phyloP scores from a whole-genome alignment of 2,329 filamentous ascomycete species.

The Sphaerulina populicola region DNA sequence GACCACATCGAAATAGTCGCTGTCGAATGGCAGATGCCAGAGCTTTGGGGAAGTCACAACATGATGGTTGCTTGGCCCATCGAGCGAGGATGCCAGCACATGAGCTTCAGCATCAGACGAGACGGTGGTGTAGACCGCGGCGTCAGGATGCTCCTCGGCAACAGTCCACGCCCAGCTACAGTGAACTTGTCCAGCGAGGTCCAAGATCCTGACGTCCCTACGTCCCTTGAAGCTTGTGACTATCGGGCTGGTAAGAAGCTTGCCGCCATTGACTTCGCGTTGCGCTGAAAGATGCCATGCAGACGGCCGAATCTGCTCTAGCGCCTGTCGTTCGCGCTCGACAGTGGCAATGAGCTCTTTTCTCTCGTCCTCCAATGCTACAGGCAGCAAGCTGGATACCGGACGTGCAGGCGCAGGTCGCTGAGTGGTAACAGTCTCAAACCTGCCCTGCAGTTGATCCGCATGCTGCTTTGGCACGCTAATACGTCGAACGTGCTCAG shows the following conservation, averaged over 20 bases:
- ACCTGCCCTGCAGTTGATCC: conserved; percentile 76
- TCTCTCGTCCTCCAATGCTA: conserved; percentile 32
- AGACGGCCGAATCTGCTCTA: conserved; percentile 56
- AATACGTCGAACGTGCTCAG: conserved; percentile 72
- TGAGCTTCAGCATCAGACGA: conserved; percentile 32
- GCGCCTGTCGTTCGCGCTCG: conserved; percentile 74
- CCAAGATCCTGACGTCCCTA: conserved; percentile 60
- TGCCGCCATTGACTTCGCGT: conserved; percentile 53
- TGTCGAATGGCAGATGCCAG: conserved; percentile 73
- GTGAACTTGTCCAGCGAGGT: conserved; percentile 73
- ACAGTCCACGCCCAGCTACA: conserved; percentile 97
- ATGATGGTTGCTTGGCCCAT: conserved; percentile 79
- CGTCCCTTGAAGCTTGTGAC: conserved; percentile 31
- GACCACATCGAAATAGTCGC: conserved; percentile 82
- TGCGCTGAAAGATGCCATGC: conserved; percentile 57
- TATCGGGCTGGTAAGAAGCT: conserved; percentile 50
- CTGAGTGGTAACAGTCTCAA: conserved; percentile 55
- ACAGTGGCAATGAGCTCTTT: conserved; percentile 30
- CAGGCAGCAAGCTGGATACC: conserved; percentile 38
- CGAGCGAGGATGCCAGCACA: conserved; percentile 59
- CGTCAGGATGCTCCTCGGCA: conserved; percentile 73
- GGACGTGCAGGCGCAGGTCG: conserved; percentile 39
- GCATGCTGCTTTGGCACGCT: conserved; percentile 65
- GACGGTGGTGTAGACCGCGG: conserved; percentile 74
- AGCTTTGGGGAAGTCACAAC: conserved; percentile 69